Conservation (phyloP, 495 filamentous ascomycete genomes). For the Melanomma pulvis-pyrius region DNA sequence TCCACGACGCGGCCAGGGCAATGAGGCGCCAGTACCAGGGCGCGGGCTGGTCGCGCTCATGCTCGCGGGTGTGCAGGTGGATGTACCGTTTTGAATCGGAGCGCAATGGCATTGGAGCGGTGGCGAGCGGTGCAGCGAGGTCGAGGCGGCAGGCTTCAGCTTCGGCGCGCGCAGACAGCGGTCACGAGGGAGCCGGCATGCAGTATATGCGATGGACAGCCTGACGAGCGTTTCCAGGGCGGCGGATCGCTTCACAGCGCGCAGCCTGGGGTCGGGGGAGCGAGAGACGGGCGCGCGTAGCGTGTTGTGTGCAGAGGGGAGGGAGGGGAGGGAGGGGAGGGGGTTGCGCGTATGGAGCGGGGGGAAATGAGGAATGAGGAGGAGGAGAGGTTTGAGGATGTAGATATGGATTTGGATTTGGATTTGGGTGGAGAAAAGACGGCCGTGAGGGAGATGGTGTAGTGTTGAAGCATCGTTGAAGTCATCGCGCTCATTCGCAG, state of each 20-base stretch:
- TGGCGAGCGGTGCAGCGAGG: background rate
- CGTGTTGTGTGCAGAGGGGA: too few relatives aligned
- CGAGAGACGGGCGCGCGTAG: too few relatives aligned
- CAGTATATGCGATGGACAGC: conserved; percentile 27
- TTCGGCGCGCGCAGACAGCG: conserved; percentile 7
- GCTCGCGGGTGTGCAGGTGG: conserved; percentile 22
- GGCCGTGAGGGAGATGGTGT: too few relatives aligned
- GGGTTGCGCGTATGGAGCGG: too few relatives aligned
- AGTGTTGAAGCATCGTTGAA: too few relatives aligned
- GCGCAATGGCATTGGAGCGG: conserved; percentile 27
- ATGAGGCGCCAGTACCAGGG: conserved; percentile 46
- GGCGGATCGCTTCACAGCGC: conserved; percentile 19
- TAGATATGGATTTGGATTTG: background rate
- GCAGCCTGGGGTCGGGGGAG: too few relatives aligned
- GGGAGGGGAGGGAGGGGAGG: too few relatives aligned
- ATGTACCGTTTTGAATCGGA: conserved; percentile 26
- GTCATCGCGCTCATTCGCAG: too few relatives aligned
- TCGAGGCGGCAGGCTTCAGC: conserved; percentile 1
- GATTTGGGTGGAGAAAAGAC: background rate
- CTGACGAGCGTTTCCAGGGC: conserved; percentile 21
- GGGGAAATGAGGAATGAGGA: background rate
- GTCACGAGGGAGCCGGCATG: conserved; percentile 14
- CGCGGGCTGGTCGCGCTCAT: conserved; percentile 17
- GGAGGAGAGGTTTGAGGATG: background rate
- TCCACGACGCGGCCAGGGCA: conserved; percentile 40